Evolutionary conservation across 2,329 filamentous ascomycete species (phyloP).

Genomic region (Pseudodiploospora longispora): DNA sequence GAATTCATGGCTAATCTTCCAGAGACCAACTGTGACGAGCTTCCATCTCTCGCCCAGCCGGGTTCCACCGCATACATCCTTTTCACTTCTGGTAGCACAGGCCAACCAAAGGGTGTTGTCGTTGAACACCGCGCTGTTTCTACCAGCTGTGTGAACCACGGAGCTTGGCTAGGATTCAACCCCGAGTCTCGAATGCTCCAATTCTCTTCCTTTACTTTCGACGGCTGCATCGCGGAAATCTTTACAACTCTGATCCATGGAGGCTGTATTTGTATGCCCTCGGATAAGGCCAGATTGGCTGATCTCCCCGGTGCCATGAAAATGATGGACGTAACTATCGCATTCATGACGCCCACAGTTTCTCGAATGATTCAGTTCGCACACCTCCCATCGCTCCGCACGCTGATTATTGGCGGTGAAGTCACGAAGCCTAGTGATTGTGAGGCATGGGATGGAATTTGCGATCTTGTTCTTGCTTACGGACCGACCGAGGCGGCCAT

Average conservation of each 20-base stretch:
- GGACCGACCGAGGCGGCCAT: conserved; percentile 1
- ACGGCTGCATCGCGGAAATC: conserved; percentile 1
- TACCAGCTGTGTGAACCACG: background rate
- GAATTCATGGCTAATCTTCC: too few species aligned
- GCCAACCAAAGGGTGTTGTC: background rate
- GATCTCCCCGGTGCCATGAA: conserved; percentile 23
- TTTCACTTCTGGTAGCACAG: background rate
- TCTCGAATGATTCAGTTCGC: conserved; percentile 27
- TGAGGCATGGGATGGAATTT: conserved; percentile 24
- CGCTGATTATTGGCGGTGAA: conserved; percentile 36
- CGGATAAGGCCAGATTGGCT: conserved; percentile 42
- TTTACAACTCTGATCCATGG: conserved; percentile 17
- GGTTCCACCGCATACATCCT: background rate
- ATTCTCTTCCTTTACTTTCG: conserved; percentile 1
- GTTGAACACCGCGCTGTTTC: background rate
- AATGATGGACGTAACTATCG: background rate
- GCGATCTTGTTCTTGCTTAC: conserved; percentile 19
- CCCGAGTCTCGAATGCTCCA: background rate
- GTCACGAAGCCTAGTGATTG: conserved; percentile 11
- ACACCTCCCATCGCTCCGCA: conserved; percentile 33
- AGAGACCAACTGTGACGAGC: background rate
- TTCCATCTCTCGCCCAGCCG: background rate
- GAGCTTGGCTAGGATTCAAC: background rate
- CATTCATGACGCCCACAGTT: conserved; percentile 2
- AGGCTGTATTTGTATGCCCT: conserved; percentile 42